Conservation (phyloP, 176 grass and related monocot species). For the Carex cristatella region DNA sequence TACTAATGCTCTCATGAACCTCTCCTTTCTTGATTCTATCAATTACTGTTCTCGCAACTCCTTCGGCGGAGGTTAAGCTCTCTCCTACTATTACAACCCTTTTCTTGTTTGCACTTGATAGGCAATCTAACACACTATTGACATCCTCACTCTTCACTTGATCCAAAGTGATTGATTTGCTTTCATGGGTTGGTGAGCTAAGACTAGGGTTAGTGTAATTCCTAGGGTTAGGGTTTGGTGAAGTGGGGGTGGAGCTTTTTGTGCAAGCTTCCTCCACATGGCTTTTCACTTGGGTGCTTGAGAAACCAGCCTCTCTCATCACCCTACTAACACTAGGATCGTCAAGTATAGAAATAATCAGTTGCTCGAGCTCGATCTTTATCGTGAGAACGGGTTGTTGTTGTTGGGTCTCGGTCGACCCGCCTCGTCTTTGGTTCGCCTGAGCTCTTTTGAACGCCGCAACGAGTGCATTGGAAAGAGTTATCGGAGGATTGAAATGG, state of each 20-base stretch:
- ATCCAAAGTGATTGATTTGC: conserved; percentile 34
- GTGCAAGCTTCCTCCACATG: conserved; percentile 82
- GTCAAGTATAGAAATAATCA: conserved; percentile 93
- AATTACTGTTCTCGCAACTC: conserved; percentile 35
- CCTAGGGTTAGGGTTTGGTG: conserved; percentile 50
- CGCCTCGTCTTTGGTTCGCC: conserved; percentile 74
- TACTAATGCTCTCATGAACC: conserved; percentile 37
- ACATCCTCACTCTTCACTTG: conserved; percentile 55
- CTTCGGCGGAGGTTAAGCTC: conserved; percentile 44
- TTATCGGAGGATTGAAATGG: conserved; percentile 50
- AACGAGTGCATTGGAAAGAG: conserved; percentile 85
- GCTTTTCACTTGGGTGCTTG: conserved; percentile 86
- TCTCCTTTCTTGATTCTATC: conserved; percentile 52
- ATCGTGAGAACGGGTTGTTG: conserved; percentile 86
- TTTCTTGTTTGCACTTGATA: conserved; percentile 41
- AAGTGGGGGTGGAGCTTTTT: conserved; percentile 26
- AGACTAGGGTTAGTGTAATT: conserved; percentile 15
- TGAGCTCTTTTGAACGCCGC: conserved; percentile 94
- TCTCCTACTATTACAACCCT: conserved; percentile 65
- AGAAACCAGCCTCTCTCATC: conserved; percentile 96
- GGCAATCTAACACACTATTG: conserved; percentile 39
- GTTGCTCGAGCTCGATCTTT: conserved; percentile 90
- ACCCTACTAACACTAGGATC: conserved; percentile 92
- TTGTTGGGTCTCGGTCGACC: conserved; percentile 77
- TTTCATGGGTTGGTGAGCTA: conserved; percentile 27